Evolutionary conservation across 2,329 filamentous ascomycete genomes (phyloP).

Genomic region (Fusarium xylarioides): DNA sequence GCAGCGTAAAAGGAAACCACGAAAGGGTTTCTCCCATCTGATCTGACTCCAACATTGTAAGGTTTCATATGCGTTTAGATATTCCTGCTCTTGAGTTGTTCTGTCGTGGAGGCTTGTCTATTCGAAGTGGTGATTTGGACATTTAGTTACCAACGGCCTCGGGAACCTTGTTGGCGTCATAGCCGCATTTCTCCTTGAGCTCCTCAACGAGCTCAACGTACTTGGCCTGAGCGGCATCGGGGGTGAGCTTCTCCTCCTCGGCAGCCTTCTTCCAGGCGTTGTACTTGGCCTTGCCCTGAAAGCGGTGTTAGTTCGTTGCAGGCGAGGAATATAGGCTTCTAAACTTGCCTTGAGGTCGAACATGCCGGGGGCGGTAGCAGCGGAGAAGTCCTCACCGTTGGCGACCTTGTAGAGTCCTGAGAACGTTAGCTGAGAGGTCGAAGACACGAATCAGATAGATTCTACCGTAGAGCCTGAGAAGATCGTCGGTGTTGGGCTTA

Average conservation of each 20-base stretch:
- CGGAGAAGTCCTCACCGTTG: slow-evolving; percentile 64
- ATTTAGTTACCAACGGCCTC: slow-evolving; percentile 59
- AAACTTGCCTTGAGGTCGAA: slow-evolving; percentile 72
- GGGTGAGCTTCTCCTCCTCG: slow-evolving; percentile 66
- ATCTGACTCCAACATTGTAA: slow-evolving; percentile 23
- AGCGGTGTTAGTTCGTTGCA: slow-evolving; percentile 12
- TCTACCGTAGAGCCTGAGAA: slow-evolving; percentile 71
- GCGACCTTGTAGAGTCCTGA: slow-evolving; percentile 68
- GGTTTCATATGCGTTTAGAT: slow-evolving; percentile 6
- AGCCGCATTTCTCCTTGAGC: slow-evolving; percentile 76
- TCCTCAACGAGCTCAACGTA: slow-evolving; percentile 79
- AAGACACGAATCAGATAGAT: neutral
- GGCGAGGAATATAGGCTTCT: neutral
- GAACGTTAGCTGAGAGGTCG: neutral
- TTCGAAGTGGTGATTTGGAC: neutral
- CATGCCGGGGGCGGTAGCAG: slow-evolving; percentile 69
- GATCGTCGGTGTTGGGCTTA: slow-evolving; percentile 71
- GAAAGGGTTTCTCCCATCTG: slow-evolving; percentile 1
- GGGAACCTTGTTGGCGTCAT: slow-evolving; percentile 69
- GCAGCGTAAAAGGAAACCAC: slow-evolving; percentile 11
- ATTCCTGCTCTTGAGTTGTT: slow-evolving; percentile 27
- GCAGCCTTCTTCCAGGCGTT: slow-evolving; percentile 77
- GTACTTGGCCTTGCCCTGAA: slow-evolving; percentile 81
- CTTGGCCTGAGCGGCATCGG: slow-evolving; percentile 75
- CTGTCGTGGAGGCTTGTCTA: slow-evolving; percentile 16